Conservation (phyloP, 1,139 yeast species). For the Debaryomyces sp. region DNA sequence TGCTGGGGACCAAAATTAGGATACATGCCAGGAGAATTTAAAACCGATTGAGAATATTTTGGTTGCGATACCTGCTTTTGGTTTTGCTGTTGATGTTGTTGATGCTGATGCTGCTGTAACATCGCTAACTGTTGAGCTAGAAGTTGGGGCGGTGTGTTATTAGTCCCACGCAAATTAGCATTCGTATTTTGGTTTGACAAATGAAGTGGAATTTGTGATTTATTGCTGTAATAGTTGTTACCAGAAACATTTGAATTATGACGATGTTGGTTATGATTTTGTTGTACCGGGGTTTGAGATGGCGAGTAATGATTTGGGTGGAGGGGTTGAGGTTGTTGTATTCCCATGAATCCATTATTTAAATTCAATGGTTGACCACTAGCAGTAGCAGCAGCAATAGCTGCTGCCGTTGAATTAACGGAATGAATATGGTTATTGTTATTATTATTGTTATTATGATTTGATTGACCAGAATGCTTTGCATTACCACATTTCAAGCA, state of each 20-base stretch:
- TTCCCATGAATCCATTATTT: slow-evolving; percentile 28
- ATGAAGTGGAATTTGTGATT: slow-evolving; percentile 12
- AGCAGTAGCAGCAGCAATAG: slow-evolving; percentile 56
- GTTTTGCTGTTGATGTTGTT: slow-evolving; percentile 9
- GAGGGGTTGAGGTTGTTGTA: slow-evolving; percentile 35
- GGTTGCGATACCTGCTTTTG: slow-evolving; percentile 14
- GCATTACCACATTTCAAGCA: slow-evolving; percentile 89
- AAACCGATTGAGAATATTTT: slow-evolving; percentile 23
- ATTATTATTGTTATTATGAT: slow-evolving; percentile 6
- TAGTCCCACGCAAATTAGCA: slow-evolving; percentile 19
- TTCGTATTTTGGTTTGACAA: slow-evolving; percentile 12
- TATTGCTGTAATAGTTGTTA: slow-evolving; percentile 1
- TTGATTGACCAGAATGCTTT: slow-evolving; percentile 52
- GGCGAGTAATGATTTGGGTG: slow-evolving; percentile 17
- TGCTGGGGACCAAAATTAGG: slow-evolving; percentile 20
- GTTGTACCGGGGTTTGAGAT: slow-evolving; percentile 9
- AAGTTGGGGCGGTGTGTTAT: slow-evolving; percentile 22
- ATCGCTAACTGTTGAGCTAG: slow-evolving; percentile 24
- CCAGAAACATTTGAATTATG: slow-evolving; percentile 3
- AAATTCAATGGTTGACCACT: slow-evolving; percentile 50
- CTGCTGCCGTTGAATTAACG: slow-evolving; percentile 52
- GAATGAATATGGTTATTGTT: slow-evolving; percentile 25
- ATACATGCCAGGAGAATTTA: slow-evolving; percentile 32
- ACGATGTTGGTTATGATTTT: slow-evolving; percentile 6
- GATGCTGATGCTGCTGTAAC: slow-evolving; percentile 24